Percentiles rank a stretch among this genome's conserved stretches.
Conservation (phyloP, 345 rosid genomes). For the Camelina laxa region DNA sequence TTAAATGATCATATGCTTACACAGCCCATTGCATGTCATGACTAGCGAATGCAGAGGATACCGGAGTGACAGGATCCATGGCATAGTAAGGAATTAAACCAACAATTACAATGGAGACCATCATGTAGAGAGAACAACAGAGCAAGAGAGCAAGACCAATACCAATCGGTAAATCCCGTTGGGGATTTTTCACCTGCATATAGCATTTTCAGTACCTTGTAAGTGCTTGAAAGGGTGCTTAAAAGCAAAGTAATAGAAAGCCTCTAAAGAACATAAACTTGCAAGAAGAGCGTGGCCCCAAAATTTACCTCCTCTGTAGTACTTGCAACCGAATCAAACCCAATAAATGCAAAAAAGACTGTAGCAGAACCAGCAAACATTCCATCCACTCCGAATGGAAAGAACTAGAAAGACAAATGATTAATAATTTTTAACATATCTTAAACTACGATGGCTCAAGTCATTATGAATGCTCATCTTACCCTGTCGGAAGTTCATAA, state of each 20-base stretch:
- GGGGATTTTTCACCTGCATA: slow-evolving; percentile 94
- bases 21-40: slow-evolving; percentile 98
- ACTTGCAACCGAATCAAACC: slow-evolving; percentile 98
- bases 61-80: slow-evolving; percentile 98
- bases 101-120: slow-evolving; percentile 87
- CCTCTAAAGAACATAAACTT: slow-evolving; percentile 18
- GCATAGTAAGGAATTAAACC: slow-evolving; percentile 94
- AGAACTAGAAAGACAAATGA: slow-evolving; percentile 52
- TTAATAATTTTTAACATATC: slow-evolving; percentile 9
- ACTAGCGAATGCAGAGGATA: slow-evolving; percentile 89
- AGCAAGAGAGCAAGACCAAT: slow-evolving; percentile 82
- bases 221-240: neutral
- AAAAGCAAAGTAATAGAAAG: neutral
- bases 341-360: slow-evolving; percentile 92
- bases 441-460: slow-evolving; percentile 2
- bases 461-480: slow-evolving; percentile 33
- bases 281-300: neutral
- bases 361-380: slow-evolving; percentile 99
- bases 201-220: slow-evolving; percentile 14
- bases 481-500: slow-evolving; percentile 93
- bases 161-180: slow-evolving; percentile 93
- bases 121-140: slow-evolving; percentile 92
- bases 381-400: slow-evolving; percentile 93
- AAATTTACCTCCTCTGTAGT: slow-evolving; percentile 89
- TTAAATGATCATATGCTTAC: slow-evolving; percentile 56